A percentile compares a stretch with the other conserved stretches of the same genome.
These are phyloP conservation scores for Keqinozyma sinolaborantium DNA, from an alignment of 1,139 yeast species.

Conservation along the genomic window DNA sequence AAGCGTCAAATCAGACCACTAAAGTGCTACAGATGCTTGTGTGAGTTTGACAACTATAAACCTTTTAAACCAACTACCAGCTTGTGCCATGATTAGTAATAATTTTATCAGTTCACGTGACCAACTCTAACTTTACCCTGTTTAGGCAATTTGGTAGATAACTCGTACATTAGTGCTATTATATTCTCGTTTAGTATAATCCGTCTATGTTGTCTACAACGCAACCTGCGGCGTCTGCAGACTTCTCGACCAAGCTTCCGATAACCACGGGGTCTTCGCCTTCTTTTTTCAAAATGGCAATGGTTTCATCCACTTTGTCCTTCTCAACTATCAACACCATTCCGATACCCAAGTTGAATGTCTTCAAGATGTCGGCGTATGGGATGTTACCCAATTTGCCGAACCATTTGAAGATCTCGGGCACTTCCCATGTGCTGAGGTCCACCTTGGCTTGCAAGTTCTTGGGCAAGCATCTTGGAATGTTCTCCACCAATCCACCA, in stretches of 20 bases:
- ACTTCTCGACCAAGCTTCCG: constrained; percentile 65
- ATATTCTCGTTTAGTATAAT: constrained; percentile 39
- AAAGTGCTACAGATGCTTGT: too few relatives aligned
- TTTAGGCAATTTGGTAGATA: background rate
- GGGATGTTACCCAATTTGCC: constrained; percentile 93
- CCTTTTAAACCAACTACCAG: too few relatives aligned
- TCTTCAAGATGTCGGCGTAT: constrained; percentile 75
- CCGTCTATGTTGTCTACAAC: constrained; percentile 60
- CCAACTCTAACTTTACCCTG: background rate
- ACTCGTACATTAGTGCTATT: background rate
- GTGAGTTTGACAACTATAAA: too few relatives aligned
- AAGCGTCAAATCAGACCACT: too few relatives aligned
- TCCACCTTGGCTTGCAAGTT: constrained; percentile 79
- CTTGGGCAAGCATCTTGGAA: constrained; percentile 90
- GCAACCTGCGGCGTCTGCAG: constrained; percentile 55
- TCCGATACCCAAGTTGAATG: constrained; percentile 95
- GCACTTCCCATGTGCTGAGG: constrained; percentile 76
- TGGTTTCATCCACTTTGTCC: constrained; percentile 59
- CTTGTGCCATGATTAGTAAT: background rate
- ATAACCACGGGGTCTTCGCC: constrained; percentile 79
- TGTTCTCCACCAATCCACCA: constrained; percentile 94
- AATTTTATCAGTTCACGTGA: background rate
- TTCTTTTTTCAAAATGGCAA: constrained; percentile 49
- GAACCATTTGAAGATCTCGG: constrained; percentile 89
- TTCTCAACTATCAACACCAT: constrained; percentile 83